Base-by-base conservation (phyloP, 2,329 filamentous ascomycete genomes). In the Calonectria crousiana region DNA sequence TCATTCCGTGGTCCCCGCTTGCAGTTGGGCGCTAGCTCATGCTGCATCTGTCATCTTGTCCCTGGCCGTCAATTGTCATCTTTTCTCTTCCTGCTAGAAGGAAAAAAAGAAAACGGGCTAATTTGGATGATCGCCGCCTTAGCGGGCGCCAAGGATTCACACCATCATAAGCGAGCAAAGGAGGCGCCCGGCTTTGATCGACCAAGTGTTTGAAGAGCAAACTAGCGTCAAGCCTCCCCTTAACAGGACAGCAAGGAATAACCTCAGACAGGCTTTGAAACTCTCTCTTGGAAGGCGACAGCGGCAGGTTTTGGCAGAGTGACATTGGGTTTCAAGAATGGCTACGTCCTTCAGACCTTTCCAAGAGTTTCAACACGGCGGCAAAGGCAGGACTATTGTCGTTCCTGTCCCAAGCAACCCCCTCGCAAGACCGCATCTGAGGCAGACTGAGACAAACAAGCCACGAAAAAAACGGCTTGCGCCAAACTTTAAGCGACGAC, bases 51-150 rank as follows among this genome's bases (percentile, higher is more conserved):
- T 60, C 72, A 73, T 76, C 64, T 60, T 41, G 67, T 66, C 64
- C 75, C 67, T 71, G 53, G 52, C 67, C 71, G 47, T 65, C 68
- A 51, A 52, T 71, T 65, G 53, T 74, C 74, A 56, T 71, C 70
- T 75, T 71, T 72, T 67, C 64, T 72, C 71, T 67, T 77, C 76
- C 75, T 79, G 74, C 79, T 66, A 74, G 69, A 74, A 67, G 70
- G 73, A 77, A 75, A 80, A 74, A 69, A 74, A 67, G 71, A 75
- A 78, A 75, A 30, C 76, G 78, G 77, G 78, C 79, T 81, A 81
- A 79, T 78, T 75, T 77, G 75, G 34, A 79, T 80, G 79, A 81
- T 81, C 79, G 78, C 76, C 79, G 79, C 75, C 73, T 78, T 81
- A 81, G 79, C 79, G 77, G 78, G 76, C 79, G 77, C 77, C 78